A percentile compares a stretch with the other conserved stretches of the same genome.
Conservation (phyloP, 257 asterid genomes). For the Nicotiana paniculata region DNA sequence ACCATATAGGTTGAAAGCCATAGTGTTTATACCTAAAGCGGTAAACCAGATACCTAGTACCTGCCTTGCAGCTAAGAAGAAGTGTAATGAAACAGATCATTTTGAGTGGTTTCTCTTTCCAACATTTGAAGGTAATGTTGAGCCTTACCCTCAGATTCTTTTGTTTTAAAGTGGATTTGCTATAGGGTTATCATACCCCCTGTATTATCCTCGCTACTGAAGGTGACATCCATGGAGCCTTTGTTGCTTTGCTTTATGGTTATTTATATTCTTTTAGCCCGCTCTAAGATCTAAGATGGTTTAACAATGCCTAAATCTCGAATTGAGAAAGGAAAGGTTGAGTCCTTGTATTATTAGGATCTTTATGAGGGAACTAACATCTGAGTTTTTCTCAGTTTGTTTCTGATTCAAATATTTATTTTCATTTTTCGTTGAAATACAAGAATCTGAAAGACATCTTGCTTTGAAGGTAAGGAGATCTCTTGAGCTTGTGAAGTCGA, state of each 20-base stretch:
- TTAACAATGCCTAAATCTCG: not conserved
- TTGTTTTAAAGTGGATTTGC: not conserved
- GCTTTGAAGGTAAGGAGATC: slow-evolving; percentile 44
- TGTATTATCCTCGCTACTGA: not conserved
- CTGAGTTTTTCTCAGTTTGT: not conserved
- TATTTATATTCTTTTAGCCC: not conserved
- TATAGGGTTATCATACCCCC: not conserved
- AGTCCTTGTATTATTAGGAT: not conserved
- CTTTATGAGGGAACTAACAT: not conserved
- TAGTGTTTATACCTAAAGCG: too few relatives aligned
- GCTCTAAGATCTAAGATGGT: not conserved
- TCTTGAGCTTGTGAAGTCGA: slow-evolving; percentile 44
- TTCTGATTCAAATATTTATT: not conserved
- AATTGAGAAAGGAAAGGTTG: not conserved
- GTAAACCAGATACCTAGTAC: too few relatives aligned
- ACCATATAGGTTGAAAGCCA: too few relatives aligned
- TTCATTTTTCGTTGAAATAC: not conserved
- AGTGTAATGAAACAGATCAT: too few relatives aligned
- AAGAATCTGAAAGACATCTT: slow-evolving; percentile 4
- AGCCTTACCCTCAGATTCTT: not conserved
- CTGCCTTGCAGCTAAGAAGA: too few relatives aligned
- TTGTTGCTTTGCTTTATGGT: not conserved
- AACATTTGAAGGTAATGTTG: not conserved
- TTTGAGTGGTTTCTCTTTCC: not conserved
- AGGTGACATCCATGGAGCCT: not conserved